Base-by-base conservation (phyloP, 768 basidiomycete species). In the Suillus bovinus region DNA sequence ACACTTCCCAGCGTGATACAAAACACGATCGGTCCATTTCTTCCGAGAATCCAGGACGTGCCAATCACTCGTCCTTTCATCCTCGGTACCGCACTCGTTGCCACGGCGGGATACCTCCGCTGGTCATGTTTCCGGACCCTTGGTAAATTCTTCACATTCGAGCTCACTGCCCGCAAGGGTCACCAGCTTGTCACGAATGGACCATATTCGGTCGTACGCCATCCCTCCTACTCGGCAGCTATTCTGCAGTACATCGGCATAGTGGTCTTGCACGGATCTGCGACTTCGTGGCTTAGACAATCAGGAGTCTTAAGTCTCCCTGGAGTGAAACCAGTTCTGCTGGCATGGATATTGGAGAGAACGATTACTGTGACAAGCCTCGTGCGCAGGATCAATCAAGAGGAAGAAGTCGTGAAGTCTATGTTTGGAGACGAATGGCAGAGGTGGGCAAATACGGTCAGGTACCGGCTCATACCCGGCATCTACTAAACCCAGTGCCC, bases 391-490 rank as follows among this genome's bases (percentile, higher is more conserved):
- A 58, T 59, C 27, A 44, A 9, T n/a, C 34, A 44, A 60, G 79
- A 79, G 61, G 78, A 80, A 47, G 62, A 61, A 10, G 66, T 74
- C 53, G 58, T 79, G 58, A 64, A 65, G 36, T 62, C 65, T 11
- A 64, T 67, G 31, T 79, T 78, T 59, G 76, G 73, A 11, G 49
- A 68, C 33, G 74, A 72, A 31, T 78, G 77, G 77, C 70, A 73
- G 6, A 53, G 58, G 3, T 79, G 74, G 72, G 74, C 71, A 5
- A 61, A 44, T 2, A 62, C 58, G 16, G 75, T 77, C 10, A 70
- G 69, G 16, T 76, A 72, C 56, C 68, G 62, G 39, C 61, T 80
- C n/a, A 63, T 79, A 16, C 78, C 79, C 1, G 67, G 71, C 16
- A 42, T 78, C 7, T 77, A 67, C 60, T 78, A 61, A 62, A 16